Evolutionary conservation across 805 yeast species (phyloP).

Genomic region (Grigorovia jiainica): DNA sequence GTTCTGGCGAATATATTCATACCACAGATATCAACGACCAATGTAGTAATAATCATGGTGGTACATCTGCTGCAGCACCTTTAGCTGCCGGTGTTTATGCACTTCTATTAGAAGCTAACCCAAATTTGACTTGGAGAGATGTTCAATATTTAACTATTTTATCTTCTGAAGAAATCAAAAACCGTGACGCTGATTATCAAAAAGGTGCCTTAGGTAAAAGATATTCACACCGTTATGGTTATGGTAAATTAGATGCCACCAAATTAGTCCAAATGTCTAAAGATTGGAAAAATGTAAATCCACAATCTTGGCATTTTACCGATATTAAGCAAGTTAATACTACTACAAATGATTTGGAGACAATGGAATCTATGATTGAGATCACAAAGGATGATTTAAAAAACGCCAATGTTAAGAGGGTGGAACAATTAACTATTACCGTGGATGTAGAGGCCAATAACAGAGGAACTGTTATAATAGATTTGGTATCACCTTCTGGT

Average conservation of each 20-base stretch:
- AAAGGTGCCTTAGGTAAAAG: slow-evolving; percentile 52
- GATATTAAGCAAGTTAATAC: slow-evolving; percentile 32
- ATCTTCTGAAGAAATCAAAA: slow-evolving; percentile 59
- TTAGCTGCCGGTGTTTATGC: slow-evolving; percentile 94
- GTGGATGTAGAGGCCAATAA: slow-evolving; percentile 55
- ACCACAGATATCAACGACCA: slow-evolving; percentile 67
- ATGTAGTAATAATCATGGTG: slow-evolving; percentile 79
- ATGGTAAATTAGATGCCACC: slow-evolving; percentile 83
- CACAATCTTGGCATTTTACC: slow-evolving; percentile 73
- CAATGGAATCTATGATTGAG: slow-evolving; percentile 31
- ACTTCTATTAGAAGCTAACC: slow-evolving; percentile 71
- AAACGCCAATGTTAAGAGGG: slow-evolving; percentile 49
- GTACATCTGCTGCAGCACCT: slow-evolving; percentile 98
- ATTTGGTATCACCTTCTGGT: slow-evolving; percentile 67
- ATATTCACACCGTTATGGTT: slow-evolving; percentile 84
- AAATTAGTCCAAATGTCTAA: slow-evolving; percentile 62
- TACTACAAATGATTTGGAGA: slow-evolving; percentile 15
- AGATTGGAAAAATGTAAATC: slow-evolving; percentile 77
- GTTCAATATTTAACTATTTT: slow-evolving; percentile 74
- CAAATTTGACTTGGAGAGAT: slow-evolving; percentile 91
- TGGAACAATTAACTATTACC: slow-evolving; percentile 82
- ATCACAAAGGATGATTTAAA: slow-evolving; percentile 42
- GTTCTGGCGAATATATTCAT: slow-evolving; percentile 80
- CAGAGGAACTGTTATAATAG: slow-evolving; percentile 64
- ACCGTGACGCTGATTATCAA: slow-evolving; percentile 66